Evolutionary conservation across 192 early-diverging fungal species (phyloP).

Genomic region (Martensiomyces pterosporus): DNA sequence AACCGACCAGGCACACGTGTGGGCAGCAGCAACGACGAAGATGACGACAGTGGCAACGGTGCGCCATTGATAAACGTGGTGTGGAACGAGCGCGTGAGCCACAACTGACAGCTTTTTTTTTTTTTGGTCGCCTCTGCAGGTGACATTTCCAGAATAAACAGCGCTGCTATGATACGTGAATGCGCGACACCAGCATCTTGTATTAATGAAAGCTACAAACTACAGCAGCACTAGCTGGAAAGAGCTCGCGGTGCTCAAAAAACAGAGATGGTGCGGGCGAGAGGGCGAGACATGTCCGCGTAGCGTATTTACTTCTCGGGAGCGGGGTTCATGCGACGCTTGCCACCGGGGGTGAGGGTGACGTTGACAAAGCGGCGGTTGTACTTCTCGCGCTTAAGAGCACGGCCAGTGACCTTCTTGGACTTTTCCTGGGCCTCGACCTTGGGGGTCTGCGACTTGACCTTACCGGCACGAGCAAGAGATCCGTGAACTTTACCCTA

Average conservation of each 20-base stretch:
- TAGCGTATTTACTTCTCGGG: constrained; percentile 21
- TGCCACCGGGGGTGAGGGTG: constrained; percentile 74
- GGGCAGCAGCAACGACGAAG: too few relatives aligned
- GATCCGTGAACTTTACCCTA: constrained; percentile 99
- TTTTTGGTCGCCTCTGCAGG: too few relatives aligned
- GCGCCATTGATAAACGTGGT: too few relatives aligned
- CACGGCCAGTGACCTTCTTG: constrained; percentile 87
- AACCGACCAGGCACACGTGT: too few relatives aligned
- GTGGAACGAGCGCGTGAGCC: too few relatives aligned
- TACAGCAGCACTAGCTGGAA: constrained; percentile 2
- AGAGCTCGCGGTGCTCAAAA: too few relatives aligned
- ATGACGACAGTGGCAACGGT: too few relatives aligned
- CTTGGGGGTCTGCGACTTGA: constrained; percentile 99
- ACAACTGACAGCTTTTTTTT: too few relatives aligned
- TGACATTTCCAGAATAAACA: neutral
- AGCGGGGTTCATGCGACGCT: constrained; percentile 66
- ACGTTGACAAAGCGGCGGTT: constrained; percentile 98
- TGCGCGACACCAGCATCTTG: neutral
- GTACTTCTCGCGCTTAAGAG: constrained; percentile 95
- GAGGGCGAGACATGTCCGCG: too few relatives aligned
- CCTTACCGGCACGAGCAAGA: constrained; percentile 99
- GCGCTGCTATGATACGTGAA: neutral
- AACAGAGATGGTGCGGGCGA: too few relatives aligned
- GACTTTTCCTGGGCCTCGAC: constrained; percentile 96
- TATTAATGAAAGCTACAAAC: constrained; percentile 5